phyloP scores from a whole-genome alignment of 345 rosid genomes.

The Eucalyptus urophylla region DNA sequence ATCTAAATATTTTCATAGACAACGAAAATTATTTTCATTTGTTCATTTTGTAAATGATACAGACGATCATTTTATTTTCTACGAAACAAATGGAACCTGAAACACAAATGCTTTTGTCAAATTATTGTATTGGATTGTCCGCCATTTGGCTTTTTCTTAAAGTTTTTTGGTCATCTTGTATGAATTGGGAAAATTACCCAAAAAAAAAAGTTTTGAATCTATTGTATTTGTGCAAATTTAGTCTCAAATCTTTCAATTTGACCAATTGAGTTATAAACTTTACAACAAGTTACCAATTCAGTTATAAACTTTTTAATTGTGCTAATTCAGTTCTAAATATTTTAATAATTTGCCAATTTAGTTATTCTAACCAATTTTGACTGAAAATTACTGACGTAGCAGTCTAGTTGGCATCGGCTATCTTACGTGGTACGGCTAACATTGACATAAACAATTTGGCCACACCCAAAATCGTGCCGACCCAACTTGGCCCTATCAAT shows the following conservation, averaged over 20 bases:
- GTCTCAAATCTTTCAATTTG: too few species aligned
- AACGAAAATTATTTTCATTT: too few species aligned
- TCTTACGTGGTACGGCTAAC: fast-evolving
- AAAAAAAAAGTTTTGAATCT: too few species aligned
- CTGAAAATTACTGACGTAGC: fast-evolving
- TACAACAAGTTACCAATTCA: too few species aligned
- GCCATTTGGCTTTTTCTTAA: neutral
- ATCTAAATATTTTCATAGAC: fast-evolving
- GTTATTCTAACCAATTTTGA: too few species aligned
- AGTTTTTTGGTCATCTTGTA: neutral
- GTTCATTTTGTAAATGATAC: too few species aligned
- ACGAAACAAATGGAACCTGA: fast-evolving
- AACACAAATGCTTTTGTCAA: too few species aligned
- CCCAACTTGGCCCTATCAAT: neutral
- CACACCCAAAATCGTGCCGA: too few species aligned
- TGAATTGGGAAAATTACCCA: neutral
- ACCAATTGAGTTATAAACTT: too few species aligned
- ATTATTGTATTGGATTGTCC: too few species aligned
- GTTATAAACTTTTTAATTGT: fast-evolving
- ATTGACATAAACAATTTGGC: neutral
- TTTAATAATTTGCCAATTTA: too few species aligned
- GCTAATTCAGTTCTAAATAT: fast-evolving
- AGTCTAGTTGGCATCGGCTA: fast-evolving
- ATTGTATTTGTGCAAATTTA: fast-evolving
- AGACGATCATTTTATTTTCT: too few species aligned